Conservation (phyloP, 176 grass and related monocot genomes). For the Thalia dealbata region DNA sequence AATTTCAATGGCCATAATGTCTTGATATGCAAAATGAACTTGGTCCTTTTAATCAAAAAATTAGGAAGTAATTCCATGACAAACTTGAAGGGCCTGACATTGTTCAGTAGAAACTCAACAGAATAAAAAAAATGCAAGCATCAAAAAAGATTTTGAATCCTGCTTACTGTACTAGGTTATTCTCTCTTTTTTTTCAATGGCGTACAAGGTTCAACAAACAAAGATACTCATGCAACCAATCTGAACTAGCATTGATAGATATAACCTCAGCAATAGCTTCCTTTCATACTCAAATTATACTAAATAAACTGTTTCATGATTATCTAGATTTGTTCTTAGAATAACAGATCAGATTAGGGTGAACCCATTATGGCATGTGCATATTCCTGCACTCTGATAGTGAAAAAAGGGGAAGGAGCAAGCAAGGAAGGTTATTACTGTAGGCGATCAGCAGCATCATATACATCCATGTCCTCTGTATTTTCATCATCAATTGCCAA, state of each 20-base stretch:
- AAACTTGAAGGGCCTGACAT: not conserved
- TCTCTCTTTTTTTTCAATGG: too few species aligned
- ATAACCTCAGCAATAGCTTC: not conserved
- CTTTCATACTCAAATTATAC: not conserved
- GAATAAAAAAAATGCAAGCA: not conserved
- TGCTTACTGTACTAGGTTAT: not conserved
- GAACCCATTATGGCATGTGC: not conserved
- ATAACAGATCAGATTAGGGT: not conserved
- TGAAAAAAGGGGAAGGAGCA: too few species aligned
- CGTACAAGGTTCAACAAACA: not conserved
- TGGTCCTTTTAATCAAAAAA: not conserved
- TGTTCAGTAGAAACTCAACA: not conserved
- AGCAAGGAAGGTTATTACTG: conserved; percentile 38
- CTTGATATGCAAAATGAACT: not conserved
- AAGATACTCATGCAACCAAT: not conserved
- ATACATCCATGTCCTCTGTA: conserved; percentile 91
- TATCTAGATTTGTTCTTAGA: not conserved
- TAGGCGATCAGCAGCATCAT: conserved; percentile 73
- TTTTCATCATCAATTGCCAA: conserved; percentile 63
- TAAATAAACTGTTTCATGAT: not conserved
- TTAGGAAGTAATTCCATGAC: not conserved
- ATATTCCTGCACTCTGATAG: too few species aligned
- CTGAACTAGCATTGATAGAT: not conserved
- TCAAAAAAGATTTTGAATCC: not conserved
- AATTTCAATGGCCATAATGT: not conserved